Base-by-base conservation (phyloP, 208 protist genomes). In the Leishmania martiniquensis region DNA sequence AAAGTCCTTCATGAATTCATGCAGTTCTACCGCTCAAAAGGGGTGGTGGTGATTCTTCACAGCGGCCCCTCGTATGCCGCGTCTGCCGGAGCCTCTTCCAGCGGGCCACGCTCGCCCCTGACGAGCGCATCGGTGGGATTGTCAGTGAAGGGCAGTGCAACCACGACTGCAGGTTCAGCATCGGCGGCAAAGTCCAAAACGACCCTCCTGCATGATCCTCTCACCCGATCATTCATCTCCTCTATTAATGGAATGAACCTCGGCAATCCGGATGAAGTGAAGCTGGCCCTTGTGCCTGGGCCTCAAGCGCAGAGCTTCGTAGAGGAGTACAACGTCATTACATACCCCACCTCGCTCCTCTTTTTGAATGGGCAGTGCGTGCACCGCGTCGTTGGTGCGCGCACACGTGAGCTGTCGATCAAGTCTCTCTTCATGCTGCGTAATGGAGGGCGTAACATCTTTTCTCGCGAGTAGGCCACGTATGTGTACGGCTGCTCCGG, bases 351-450 rank as follows among this genome's bases (percentile, higher is more conserved):
- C 9, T 77, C 88, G 32, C 83, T 97, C 4, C 72, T 97, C 7
- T 97, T 97, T 69, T 47, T 95, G 37, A 73, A 97, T 69, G 89
- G 89, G 4, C 81, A 88, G 72, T 97, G 83, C 59, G 85, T 95
- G 13, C 85, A 94, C 51, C 86, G 90, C 32, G 84, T 89, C 54
- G 87, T 93, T 6, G 93, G 93, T 5, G 91, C 90, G 0, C 83
- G 91, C 1, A 85, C 89, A 12, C 79, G 87, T 2, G 93, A 97
- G 79, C 72, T 95, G 65, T 93, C 91, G 17, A 95, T 95, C 60
- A 97, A 97, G 84, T 90, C 89, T 7, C 79, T 95, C 2, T 94
- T 97, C 62, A 91, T 93, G 82, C 82, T 97, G 60, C 89, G 93
- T 25, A 97, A 97, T 75, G 86, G 73, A 34, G 77, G 79, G 1